These are phyloP conservation scores for Cnidoscolus chayamansa DNA, from an alignment of 441 rosid species.

Conservation along the genomic window DNA sequence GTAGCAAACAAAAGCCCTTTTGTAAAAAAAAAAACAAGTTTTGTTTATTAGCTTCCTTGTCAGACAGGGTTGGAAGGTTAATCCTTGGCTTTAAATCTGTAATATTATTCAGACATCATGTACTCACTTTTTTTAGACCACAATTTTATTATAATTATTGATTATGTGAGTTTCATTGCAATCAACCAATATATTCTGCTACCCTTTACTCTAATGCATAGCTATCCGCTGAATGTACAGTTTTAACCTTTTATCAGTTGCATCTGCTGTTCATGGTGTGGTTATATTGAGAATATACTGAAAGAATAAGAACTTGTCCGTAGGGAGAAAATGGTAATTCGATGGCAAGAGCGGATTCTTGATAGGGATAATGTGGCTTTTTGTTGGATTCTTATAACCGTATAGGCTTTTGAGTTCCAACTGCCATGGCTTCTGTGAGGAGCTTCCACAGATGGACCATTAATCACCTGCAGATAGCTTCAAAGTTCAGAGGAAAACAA, in stretches of 20 bases:
- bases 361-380: constrained; percentile 4
- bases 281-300: background rate
- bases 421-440: constrained; percentile 43
- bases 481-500: constrained; percentile 11
- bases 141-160: too few species aligned
- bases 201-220: too few species aligned
- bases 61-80: background rate
- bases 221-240: too few species aligned
- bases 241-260: too few species aligned
- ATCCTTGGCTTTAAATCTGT: background rate
- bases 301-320: background rate
- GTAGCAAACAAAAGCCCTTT: background rate
- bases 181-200: too few species aligned
- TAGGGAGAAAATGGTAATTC: constrained; percentile 13
- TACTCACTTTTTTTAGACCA: background rate
- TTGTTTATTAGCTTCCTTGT: background rate
- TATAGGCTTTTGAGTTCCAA: background rate
- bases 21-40: background rate
- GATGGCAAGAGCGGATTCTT: background rate
- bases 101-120: background rate
- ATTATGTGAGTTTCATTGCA: too few species aligned
- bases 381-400: background rate
- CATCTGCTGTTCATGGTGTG: too few species aligned
- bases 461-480: constrained; percentile 19
- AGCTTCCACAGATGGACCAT: constrained; percentile 31